Percentiles rank a stretch among this genome's conserved stretches.
phyloP scores from a whole-genome alignment of 305 asterid species.

The Lippia alba region DNA sequence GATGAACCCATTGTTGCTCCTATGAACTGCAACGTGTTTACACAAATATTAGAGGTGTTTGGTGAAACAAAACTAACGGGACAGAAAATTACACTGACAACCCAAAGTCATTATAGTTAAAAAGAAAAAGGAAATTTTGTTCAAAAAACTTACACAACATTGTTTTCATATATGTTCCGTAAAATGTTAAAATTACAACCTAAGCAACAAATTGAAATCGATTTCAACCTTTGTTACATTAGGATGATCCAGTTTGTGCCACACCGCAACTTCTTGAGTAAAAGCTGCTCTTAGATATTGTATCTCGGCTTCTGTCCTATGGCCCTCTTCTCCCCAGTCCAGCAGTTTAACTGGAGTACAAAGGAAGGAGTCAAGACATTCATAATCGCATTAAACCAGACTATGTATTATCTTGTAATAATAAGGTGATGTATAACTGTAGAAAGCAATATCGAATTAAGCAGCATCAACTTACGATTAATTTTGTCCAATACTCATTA shows the following conservation, averaged over 20 bases:
- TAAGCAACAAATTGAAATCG: background rate
- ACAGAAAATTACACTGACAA: no score
- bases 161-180: no score
- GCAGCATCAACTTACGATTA: background rate
- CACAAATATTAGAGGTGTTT: conserved; percentile 13
- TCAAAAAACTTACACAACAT: no score
- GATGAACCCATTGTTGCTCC: conserved; percentile 90
- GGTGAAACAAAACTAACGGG: no score
- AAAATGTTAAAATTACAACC: no score
- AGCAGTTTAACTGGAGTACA: conserved; percentile 64
- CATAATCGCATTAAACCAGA: background rate
- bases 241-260: conserved; percentile 93
- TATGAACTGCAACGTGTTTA: conserved; percentile 59
- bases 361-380: conserved; percentile 25
- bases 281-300: conserved; percentile 71
- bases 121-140: no score
- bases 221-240: conserved; percentile 79
- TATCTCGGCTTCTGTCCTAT: conserved; percentile 72
- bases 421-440: background rate
- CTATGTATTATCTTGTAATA: background rate
- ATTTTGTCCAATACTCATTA: background rate
- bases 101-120: no score
- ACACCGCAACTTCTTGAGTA: conserved; percentile 85
- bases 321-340: conserved; percentile 91
- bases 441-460: conserved; percentile 6